Conservation (phyloP, 345 rosid genomes). For the Lepidium aucheri region DNA sequence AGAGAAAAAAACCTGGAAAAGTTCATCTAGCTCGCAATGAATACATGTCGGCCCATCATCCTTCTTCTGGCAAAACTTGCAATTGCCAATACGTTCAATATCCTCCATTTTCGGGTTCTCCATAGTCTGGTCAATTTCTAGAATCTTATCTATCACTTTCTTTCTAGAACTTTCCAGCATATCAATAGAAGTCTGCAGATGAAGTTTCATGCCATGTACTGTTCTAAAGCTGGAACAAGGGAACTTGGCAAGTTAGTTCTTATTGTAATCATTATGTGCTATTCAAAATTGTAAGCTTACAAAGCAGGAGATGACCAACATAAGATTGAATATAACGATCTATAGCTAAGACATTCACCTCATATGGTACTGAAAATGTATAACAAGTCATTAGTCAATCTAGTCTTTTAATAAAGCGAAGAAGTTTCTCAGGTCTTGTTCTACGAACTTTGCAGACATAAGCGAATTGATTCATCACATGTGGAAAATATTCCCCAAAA, state of each 20-base stretch:
- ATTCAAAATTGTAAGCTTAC: not conserved
- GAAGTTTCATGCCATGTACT: constrained; percentile 65
- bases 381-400: not conserved
- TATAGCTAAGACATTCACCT: not conserved
- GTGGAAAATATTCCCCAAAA: not conserved
- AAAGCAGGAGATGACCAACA: not conserved
- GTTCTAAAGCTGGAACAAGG: constrained; percentile 57
- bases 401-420: not conserved
- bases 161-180: constrained; percentile 59
- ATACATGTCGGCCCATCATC: constrained; percentile 76
- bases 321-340: not conserved
- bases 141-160: constrained; percentile 48
- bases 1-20: constrained; percentile 55
- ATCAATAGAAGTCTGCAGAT: constrained; percentile 78
- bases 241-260: constrained; percentile 14
- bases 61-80: constrained; percentile 54
- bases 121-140: constrained; percentile 75
- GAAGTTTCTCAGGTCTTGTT: not conserved
- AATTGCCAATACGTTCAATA: constrained; percentile 61
- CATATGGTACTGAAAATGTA: not conserved
- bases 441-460: not conserved
- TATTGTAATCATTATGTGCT: not conserved
- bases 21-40: constrained; percentile 79
- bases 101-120: constrained; percentile 72
- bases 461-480: not conserved